Base-by-base conservation (phyloP, 164 flowering plant genomes). In the Piper longum region DNA sequence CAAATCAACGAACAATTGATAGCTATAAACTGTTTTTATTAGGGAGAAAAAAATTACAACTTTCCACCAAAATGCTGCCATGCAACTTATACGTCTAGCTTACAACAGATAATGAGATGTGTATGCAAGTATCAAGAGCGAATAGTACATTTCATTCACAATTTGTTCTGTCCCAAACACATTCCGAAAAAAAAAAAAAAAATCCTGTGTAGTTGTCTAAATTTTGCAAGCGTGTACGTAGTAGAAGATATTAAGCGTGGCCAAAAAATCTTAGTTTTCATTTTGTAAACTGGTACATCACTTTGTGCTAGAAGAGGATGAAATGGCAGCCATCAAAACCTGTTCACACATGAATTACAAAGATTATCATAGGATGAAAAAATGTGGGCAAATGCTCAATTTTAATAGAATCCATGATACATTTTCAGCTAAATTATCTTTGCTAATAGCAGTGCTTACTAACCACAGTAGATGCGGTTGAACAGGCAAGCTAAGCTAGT, bases 261-360 rank as follows among this genome's bases (percentile, higher is more conserved):
- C 14, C 52, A 5, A 48, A 8, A 48, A 9, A 9, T 45, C 14
- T 3, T 48, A 6, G 1, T 4, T 14, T 48, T 14, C 1, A 26
- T 26, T 26, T 26, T 26, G 36, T 26, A 26, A 26, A 26, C 36
- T 48, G 52, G 52, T 48, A 5, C 12, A 5, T 12, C 52, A 48
- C 14, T 48, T 48, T 48, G 12, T 2, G 2, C 57, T 57, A 66
- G 68, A 0, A 48, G 41, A 57, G 0, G 13, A 67, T 19, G 43
- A 82, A 87, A 67, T 73, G 89, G 69, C 95, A 87, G 41, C 90
- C 95, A 72, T 83, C 80, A 75, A 64, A 78, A 66, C 95, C 95
- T 87, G 80, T 43, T 41, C 14, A 52, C 18, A 41, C 48, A 48
- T 48, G 11, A 48, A 5, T 48, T 8, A 48, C 14, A 48, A 9